phyloP scores from a whole-genome alignment of 2,329 filamentous ascomycete species.

The Phaeosphaeriaceae sp. region DNA sequence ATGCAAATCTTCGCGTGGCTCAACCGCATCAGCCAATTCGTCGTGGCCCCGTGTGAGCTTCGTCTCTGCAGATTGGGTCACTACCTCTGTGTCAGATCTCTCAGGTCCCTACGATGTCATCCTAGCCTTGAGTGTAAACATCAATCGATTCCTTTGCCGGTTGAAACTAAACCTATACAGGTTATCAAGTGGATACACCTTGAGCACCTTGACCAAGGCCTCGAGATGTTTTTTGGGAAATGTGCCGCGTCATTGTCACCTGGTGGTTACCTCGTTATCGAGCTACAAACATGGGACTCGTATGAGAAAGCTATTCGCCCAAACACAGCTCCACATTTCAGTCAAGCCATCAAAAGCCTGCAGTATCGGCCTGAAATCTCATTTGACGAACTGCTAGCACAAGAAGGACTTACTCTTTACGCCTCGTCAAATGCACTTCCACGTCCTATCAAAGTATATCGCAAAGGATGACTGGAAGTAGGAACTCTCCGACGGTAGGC shows the following conservation, averaged over 20 bases:
- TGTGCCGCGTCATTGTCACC: slow-evolving; percentile 35
- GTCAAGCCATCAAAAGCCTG: slow-evolving; percentile 29
- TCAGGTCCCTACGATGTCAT: slow-evolving; percentile 43
- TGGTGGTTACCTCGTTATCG: slow-evolving; percentile 42
- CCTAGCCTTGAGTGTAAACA: slow-evolving; percentile 39
- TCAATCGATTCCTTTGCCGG: background rate
- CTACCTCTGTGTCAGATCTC: slow-evolving; percentile 29
- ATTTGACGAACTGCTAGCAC: slow-evolving; percentile 36
- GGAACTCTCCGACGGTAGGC: background rate
- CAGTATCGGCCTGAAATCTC: slow-evolving; percentile 44
- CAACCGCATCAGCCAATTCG: slow-evolving; percentile 20
- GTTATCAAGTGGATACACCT: slow-evolving; percentile 51
- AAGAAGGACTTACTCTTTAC: slow-evolving; percentile 33
- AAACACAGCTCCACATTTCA: slow-evolving; percentile 42
- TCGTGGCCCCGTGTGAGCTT: slow-evolving; percentile 39
- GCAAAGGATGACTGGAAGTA: slow-evolving; percentile 23
- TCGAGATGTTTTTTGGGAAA: slow-evolving; percentile 41
- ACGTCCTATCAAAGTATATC: slow-evolving; percentile 44
- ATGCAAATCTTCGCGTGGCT: slow-evolving; percentile 13
- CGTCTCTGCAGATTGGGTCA: slow-evolving; percentile 42
- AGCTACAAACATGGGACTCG: slow-evolving; percentile 46
- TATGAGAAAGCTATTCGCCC: slow-evolving; percentile 45
- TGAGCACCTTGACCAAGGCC: slow-evolving; percentile 42
- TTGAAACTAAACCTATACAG: slow-evolving; percentile 5
- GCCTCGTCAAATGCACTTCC: slow-evolving; percentile 39